Evolutionary conservation across 2,329 filamentous ascomycete genomes (phyloP).

Genomic region (Colletotrichum aenigma): DNA sequence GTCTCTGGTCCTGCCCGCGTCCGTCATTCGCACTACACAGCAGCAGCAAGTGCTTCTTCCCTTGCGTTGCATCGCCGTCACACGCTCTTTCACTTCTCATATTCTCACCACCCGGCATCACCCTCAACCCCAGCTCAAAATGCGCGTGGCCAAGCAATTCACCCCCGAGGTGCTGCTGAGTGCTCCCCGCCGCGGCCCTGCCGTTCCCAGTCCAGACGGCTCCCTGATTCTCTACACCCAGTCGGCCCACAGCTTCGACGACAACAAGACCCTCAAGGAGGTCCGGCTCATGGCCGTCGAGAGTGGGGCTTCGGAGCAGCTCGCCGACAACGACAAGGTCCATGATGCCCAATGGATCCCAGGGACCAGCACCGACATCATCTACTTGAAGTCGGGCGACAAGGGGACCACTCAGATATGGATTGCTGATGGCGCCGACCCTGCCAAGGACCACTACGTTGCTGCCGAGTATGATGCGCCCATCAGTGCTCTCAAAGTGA

Average conservation of each 20-base stretch:
- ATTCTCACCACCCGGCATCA: not conserved
- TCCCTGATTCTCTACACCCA: constrained; percentile 45
- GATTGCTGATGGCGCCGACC: constrained; percentile 26
- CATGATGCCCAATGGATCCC: constrained; percentile 42
- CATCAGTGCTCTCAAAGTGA: constrained; percentile 36
- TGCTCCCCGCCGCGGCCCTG: constrained; percentile 32
- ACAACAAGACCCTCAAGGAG: constrained; percentile 33
- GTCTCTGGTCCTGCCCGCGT: not conserved
- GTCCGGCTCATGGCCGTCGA: constrained; percentile 37
- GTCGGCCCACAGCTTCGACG: constrained; percentile 37
- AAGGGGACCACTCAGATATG: constrained; percentile 35
- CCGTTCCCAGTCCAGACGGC: constrained; percentile 44
- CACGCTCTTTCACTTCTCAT: not conserved
- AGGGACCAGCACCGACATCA: constrained; percentile 28
- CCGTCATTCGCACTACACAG: not conserved
- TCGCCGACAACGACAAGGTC: constrained; percentile 30
- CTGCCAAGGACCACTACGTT: constrained; percentile 25
- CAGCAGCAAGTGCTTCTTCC: not conserved
- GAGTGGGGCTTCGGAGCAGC: constrained; percentile 27
- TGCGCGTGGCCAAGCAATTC: constrained; percentile 26
- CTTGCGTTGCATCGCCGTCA: not conserved
- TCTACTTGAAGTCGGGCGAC: constrained; percentile 33
- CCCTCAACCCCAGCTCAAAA: not conserved
- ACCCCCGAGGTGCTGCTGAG: constrained; percentile 36
- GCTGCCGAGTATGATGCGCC: constrained; percentile 35